Base-by-base conservation (phyloP, 2,329 filamentous ascomycete species). In the Aspergillus sp. region DNA sequence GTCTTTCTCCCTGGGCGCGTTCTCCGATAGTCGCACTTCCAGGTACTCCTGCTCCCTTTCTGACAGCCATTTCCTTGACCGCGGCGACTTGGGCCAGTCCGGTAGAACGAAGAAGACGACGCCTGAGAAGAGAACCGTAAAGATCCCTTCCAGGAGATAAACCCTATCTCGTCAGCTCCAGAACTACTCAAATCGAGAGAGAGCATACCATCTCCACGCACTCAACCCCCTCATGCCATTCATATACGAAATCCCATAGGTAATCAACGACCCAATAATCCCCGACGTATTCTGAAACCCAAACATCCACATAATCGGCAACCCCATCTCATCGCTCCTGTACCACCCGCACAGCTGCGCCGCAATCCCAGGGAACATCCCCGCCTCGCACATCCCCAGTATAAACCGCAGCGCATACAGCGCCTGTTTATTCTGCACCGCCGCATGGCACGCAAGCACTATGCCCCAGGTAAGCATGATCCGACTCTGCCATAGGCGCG, bases 231-330 rank as follows among this genome's bases (percentile, higher is more conserved):
- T 17, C 17, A 58, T 4, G 6, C 59, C 59, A 34, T 61, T 61
- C 59, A 61, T 61, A 12, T 61, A 61, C 2, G 59, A 58, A 15
- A 58, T 61, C 0, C 48, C 59, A 42, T 61, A 61, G 0, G 59
- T 52, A 7, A 61, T 9, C 1, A 61, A 15, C 5, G 56, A 61
- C 5, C 59, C 59, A 2, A 61, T 30, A 13, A 61, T 59, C 2
- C 59, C 59, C 2, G 59, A 61, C 11, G 51, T 53, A 30, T 59
- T 61, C 45, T 61, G 59, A 9, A 61, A 59, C 24, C 47, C 59
- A 37, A 61, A 61, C 56, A 61, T 61, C 59, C 56, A 61, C 59
- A 61, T 61, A 33, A 61, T 61, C 3, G 56, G 59, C 40, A 47
- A 39, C 0, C 52, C 56, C 59, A 61, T 61, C 19, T 61, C 59